Evolutionary conservation across 441 rosid species (phyloP).

Genomic region (Euphorbia neoarborescens): DNA sequence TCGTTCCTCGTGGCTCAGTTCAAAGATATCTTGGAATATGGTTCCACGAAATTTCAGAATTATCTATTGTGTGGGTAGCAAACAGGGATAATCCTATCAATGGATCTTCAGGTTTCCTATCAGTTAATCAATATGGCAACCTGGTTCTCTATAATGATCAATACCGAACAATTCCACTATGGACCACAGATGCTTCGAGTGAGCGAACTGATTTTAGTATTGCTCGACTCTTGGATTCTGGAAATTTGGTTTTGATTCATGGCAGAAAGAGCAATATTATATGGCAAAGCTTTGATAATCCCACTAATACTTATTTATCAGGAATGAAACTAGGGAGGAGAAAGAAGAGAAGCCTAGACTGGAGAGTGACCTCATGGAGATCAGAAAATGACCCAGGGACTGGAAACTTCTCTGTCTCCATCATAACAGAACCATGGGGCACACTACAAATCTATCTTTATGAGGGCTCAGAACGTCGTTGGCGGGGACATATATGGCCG

Average conservation of each 20-base stretch:
- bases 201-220: not conserved
- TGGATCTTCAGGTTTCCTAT: slow-evolving; percentile 16
- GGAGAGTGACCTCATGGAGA: slow-evolving; percentile 23
- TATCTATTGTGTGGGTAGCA: slow-evolving; percentile 23
- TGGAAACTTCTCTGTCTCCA: not conserved
- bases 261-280: not conserved
- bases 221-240: slow-evolving; percentile 25
- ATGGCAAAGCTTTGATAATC: slow-evolving; percentile 27
- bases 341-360: not conserved
- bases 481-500: slow-evolving; percentile 16
- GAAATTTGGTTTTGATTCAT: slow-evolving; percentile 23
- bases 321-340: slow-evolving; percentile 17
- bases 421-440: not conserved
- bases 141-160: not conserved
- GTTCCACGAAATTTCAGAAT: slow-evolving; percentile 22
- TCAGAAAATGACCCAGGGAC: slow-evolving; percentile 13
- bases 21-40: slow-evolving; percentile 19
- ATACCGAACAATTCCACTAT: not conserved
- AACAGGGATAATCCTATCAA: slow-evolving; percentile 21
- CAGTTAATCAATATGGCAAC: slow-evolving; percentile 7
- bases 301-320: not conserved
- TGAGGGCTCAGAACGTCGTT: slow-evolving; percentile 9
- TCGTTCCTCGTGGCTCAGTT: not conserved
- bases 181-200: slow-evolving; percentile 16
- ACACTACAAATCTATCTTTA: slow-evolving; percentile 20